phyloP scores from a whole-genome alignment of 768 basidiomycete genomes.

The Termitomyces sp. region DNA sequence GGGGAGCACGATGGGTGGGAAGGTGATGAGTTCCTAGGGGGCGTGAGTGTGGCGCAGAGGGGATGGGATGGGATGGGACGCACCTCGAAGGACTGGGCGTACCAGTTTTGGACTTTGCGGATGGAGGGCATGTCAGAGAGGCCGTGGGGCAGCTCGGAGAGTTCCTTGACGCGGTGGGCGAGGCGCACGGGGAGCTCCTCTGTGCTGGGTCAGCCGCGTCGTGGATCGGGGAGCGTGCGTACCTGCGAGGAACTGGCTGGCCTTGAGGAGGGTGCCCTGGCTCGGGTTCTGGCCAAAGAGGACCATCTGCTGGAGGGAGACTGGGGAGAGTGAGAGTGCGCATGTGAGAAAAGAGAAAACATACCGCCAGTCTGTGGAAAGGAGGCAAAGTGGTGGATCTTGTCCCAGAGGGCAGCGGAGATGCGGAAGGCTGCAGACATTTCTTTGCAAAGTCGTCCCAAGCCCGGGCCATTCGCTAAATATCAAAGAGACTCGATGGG shows the following conservation, averaged over 20 bases:
- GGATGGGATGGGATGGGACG: too few species aligned
- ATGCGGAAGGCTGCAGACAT: slow-evolving; percentile 70
- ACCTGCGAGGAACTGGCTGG: slow-evolving; percentile 68
- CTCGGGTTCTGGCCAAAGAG: slow-evolving; percentile 94
- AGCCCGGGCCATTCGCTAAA: not conserved
- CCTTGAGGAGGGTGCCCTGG: slow-evolving; percentile 91
- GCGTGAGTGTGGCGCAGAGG: not conserved
- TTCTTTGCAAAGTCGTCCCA: not conserved
- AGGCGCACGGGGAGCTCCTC: slow-evolving; percentile 95
- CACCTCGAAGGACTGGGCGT: slow-evolving; percentile 97
- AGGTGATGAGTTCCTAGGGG: slow-evolving; percentile 79
- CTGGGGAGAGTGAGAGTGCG: slow-evolving; percentile 30
- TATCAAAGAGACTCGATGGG: not conserved
- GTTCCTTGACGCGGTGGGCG: slow-evolving; percentile 93
- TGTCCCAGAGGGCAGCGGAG: slow-evolving; percentile 62
- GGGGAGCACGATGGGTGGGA: slow-evolving; percentile 73
- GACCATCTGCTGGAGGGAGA: slow-evolving; percentile 97
- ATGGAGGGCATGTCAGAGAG: slow-evolving; percentile 90
- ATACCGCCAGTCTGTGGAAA: slow-evolving; percentile 80
- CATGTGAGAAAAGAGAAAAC: slow-evolving; percentile 15
- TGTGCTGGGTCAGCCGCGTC: slow-evolving; percentile 23
- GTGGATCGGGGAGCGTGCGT: too few species aligned
- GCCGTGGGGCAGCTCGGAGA: slow-evolving; percentile 90
- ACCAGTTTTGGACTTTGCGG: slow-evolving; percentile 96
- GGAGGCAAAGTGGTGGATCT: slow-evolving; percentile 77